Evolutionary conservation across 805 yeast genomes (phyloP), one percentile per base, ranked within the genome.

Genomic region (Phaffomyces antillensis): DNA sequence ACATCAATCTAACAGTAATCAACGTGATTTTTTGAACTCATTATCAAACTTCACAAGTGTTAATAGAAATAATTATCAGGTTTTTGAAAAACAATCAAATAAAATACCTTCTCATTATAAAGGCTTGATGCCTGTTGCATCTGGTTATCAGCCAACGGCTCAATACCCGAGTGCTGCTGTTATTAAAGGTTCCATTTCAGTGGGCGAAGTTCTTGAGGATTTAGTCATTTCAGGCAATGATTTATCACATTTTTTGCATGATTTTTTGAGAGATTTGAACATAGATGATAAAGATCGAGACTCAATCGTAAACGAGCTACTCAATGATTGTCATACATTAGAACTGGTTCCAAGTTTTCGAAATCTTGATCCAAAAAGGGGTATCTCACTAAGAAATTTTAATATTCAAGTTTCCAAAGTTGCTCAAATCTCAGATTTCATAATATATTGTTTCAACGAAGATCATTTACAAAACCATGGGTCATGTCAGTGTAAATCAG

Each of bases 331-430:
- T 45, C 42, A 62, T 42, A 44, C 55, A 30, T 44, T 71, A 44
- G 47, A 55, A 39, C 60, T 70, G 31, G 51, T 76, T 40, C 86
- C 86, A 1, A 49, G 68, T 9, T 83, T 86, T 53, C 64, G 73
- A 41, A 70, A 75, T 46, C 59, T 81, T 54, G 90, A 84, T 52
- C 91, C 89, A 15, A 77, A 71, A 45, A 69, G 74, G 37, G 93
- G 95, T 5, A 80, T 86, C 7, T 78, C 87, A 4, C 71, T 89
- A 44, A 73, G 97, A 50, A 86, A 90, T 58, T 90, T 89, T 62
- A 88, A 86, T 58, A 78, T 85, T 45, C 98, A 91, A 64, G 84
- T 81, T 17, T 75, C 88, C n/a, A 89, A 88, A 58, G 67, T 83
- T 48, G 84, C 93, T 31, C 70, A 78, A 25, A 70, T 88, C 10